phyloP scores from a whole-genome alignment of 805 yeast genomes.

The Monosporozyma aquatica region DNA sequence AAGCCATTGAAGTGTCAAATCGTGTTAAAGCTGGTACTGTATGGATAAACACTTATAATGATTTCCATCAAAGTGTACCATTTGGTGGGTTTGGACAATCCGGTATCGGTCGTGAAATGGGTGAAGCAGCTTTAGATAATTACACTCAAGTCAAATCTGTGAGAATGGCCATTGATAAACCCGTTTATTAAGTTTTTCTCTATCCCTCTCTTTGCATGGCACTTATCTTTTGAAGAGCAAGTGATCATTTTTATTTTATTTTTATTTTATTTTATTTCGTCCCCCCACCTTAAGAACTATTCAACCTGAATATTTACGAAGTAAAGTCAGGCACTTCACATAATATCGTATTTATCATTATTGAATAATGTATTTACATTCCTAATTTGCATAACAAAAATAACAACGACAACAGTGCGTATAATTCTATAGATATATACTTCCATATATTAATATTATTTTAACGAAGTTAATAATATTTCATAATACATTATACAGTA shows the following conservation, averaged over 20 bases:
- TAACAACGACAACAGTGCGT: too few relatives aligned
- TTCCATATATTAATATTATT: background rate
- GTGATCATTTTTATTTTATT: background rate
- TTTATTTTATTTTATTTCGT: too few relatives aligned
- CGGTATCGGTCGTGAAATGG: constrained; percentile 92
- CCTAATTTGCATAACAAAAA: constrained; percentile 7
- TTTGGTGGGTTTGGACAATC: constrained; percentile 89
- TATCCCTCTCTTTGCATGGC: background rate
- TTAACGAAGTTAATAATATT: background rate
- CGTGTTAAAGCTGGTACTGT: constrained; percentile 79
- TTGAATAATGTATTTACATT: constrained; percentile 17
- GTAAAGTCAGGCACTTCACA: constrained; percentile 12
- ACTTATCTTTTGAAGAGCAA: constrained; percentile 1
- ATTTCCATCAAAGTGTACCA: constrained; percentile 79
- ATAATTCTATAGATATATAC: too few relatives aligned
- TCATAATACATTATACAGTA: too few relatives aligned
- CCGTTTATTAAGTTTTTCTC: background rate
- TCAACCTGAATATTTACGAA: constrained; percentile 14
- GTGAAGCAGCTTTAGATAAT: constrained; percentile 74
- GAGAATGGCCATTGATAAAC: constrained; percentile 15
- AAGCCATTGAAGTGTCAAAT: constrained; percentile 66
- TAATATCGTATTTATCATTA: constrained; percentile 13
- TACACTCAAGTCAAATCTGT: constrained; percentile 86
- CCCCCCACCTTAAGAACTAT: too few relatives aligned
- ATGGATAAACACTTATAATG: constrained; percentile 87